Conservation (phyloP, 495 filamentous ascomycete genomes). For the Collariella sp. region DNA sequence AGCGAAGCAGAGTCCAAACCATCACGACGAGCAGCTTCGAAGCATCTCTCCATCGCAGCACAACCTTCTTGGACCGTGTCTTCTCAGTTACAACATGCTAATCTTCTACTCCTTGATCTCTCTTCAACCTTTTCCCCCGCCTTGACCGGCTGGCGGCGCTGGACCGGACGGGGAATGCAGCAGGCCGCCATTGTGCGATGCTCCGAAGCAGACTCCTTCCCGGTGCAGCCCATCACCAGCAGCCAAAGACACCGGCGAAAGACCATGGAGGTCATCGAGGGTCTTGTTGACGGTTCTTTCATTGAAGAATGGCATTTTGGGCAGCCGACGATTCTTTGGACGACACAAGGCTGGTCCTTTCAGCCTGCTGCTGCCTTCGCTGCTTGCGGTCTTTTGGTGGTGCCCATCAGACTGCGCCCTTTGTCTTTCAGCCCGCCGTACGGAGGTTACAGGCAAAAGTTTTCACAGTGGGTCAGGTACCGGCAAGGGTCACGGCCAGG, state of each 20-base stretch:
- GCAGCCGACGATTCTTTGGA: too few species aligned
- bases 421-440: too few species aligned
- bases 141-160: neutral
- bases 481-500: too few species aligned
- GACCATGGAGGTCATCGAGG: too few species aligned
- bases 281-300: too few species aligned
- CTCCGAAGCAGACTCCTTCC: neutral
- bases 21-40: slow-evolving; percentile 11
- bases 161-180: neutral
- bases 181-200: neutral
- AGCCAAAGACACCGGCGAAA: neutral
- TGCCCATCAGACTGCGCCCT: too few species aligned
- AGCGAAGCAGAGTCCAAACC: slow-evolving; percentile 5
- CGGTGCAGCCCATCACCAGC: neutral
- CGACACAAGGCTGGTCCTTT: too few species aligned
- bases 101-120: neutral
- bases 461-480: too few species aligned
- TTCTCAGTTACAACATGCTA: neutral
- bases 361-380: too few species aligned
- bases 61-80: neutral
- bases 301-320: too few species aligned
- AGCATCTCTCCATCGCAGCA: slow-evolving; percentile 13
- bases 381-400: too few species aligned
- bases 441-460: too few species aligned
- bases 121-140: slow-evolving; percentile 5